Conservation (phyloP, 768 basidiomycete species). For the Xerocomellus chrysenteron region DNA sequence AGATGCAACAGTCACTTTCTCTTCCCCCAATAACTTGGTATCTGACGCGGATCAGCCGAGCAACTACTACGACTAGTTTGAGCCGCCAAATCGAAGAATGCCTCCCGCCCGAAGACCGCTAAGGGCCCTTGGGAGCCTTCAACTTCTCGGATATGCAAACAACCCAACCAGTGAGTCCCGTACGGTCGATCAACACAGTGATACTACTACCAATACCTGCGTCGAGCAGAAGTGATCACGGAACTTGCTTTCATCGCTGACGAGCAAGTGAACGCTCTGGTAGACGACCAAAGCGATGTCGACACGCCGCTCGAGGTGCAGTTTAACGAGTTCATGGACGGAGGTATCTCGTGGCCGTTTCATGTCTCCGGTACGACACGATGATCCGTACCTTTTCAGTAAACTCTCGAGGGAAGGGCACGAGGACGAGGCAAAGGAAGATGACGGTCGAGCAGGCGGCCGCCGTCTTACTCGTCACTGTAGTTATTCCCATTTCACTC, state of each 20-base stretch:
- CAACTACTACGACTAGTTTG: not conserved
- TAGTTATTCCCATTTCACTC: not conserved
- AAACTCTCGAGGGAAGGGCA: constrained; percentile 23
- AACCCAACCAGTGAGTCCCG: constrained; percentile 25
- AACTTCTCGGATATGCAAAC: constrained; percentile 21
- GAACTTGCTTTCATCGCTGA: constrained; percentile 28
- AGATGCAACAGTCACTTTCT: not conserved
- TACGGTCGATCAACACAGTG: not conserved
- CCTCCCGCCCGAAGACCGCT: constrained; percentile 21
- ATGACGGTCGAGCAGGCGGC: constrained; percentile 25
- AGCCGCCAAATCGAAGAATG: constrained; percentile 6
- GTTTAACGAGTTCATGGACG: constrained; percentile 28
- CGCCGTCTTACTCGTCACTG: constrained; percentile 25
- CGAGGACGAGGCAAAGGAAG: constrained; percentile 18
- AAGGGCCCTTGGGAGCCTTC: constrained; percentile 21
- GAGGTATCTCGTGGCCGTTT: constrained; percentile 14
- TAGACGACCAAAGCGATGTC: not conserved
- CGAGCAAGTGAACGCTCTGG: not conserved
- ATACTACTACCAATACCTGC: not conserved
- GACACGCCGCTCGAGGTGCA: constrained; percentile 20
- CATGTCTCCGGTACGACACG: not conserved
- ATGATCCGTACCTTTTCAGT: constrained; percentile 9
- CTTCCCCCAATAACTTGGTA: not conserved
- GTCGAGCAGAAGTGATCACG: constrained; percentile 23
- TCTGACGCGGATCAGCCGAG: not conserved